Evolutionary conservation across 1,139 yeast genomes (phyloP).

Genomic region (Saccharomyces pastorianus): DNA sequence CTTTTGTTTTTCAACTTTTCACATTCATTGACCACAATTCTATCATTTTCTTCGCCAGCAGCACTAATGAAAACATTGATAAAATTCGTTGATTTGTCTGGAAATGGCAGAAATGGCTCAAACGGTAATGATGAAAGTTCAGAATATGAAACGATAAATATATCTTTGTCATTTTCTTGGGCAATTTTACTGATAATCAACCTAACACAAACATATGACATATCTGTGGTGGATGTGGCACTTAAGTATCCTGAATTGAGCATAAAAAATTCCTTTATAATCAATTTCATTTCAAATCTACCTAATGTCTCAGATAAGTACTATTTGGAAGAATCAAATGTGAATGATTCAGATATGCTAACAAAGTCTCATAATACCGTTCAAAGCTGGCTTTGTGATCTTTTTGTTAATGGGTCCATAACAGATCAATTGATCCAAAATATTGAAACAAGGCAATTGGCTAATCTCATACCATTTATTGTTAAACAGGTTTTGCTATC

Average conservation of each 20-base stretch:
- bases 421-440: constrained; percentile 72
- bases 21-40: constrained; percentile 25
- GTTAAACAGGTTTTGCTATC: constrained; percentile 69
- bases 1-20: constrained; percentile 23
- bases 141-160: constrained; percentile 19
- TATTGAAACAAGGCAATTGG: constrained; percentile 59
- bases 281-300: constrained; percentile 21
- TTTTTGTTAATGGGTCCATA: constrained; percentile 80
- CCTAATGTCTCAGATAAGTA: constrained; percentile 23
- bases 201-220: constrained; percentile 17
- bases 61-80: constrained; percentile 15
- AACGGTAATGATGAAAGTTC: constrained; percentile 18
- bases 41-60: constrained; percentile 21
- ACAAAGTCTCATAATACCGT: constrained; percentile 37
- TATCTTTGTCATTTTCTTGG: constrained; percentile 25
- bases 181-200: constrained; percentile 20
- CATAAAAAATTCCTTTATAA: constrained; percentile 19
- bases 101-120: constrained; percentile 17
- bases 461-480: constrained; percentile 61
- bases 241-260: constrained; percentile 9
- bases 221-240: constrained; percentile 19
- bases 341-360: constrained; percentile 13
- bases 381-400: constrained; percentile 70
- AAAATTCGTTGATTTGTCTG: constrained; percentile 21
- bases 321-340: constrained; percentile 10